Evolutionary conservation across 768 basidiomycete species (phyloP).

Genomic region (Amanita jacksonii): DNA sequence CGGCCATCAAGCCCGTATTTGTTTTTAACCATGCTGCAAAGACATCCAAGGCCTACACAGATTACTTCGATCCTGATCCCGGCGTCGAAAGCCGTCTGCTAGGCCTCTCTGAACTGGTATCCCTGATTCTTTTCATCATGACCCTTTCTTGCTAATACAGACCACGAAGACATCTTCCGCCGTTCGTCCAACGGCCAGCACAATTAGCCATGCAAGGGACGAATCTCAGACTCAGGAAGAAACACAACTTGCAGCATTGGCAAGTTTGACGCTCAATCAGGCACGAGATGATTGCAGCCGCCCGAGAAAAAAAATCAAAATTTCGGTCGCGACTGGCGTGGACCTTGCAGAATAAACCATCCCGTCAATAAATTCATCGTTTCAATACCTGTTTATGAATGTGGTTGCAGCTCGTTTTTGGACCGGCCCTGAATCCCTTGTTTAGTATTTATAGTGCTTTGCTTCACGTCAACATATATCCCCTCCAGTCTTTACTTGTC

Average conservation of each 20-base stretch:
- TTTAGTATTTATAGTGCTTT: too few species aligned
- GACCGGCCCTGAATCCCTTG: slow-evolving; percentile 9
- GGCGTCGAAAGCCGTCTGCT: slow-evolving; percentile 52
- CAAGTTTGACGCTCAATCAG: slow-evolving; percentile 24
- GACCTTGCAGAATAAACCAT: slow-evolving; percentile 57
- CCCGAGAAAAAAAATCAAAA: slow-evolving; percentile 55
- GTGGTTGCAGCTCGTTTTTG: too few species aligned
- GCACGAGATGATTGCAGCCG: slow-evolving; percentile 19
- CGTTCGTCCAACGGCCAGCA: slow-evolving; percentile 8
- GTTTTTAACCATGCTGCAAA: slow-evolving; percentile 43
- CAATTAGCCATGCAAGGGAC: not conserved
- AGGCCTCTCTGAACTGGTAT: slow-evolving; percentile 49
- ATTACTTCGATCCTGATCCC: slow-evolving; percentile 61
- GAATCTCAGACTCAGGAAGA: slow-evolving; percentile 32
- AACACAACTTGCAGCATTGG: slow-evolving; percentile 15
- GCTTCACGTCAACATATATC: slow-evolving; percentile 12
- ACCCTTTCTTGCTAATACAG: too few species aligned
- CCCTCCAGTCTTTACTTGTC: slow-evolving; percentile 31
- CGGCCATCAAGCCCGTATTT: slow-evolving; percentile 47
- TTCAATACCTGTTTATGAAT: too few species aligned
- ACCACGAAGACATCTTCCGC: slow-evolving; percentile 15
- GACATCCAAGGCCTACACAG: slow-evolving; percentile 37
- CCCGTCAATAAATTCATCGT: not conserved
- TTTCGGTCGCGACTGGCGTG: slow-evolving; percentile 58
- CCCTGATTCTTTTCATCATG: slow-evolving; percentile 7